Evolutionary conservation across 495 filamentous ascomycete species (phyloP).

Genomic region (Penicilliopsis zonata): DNA sequence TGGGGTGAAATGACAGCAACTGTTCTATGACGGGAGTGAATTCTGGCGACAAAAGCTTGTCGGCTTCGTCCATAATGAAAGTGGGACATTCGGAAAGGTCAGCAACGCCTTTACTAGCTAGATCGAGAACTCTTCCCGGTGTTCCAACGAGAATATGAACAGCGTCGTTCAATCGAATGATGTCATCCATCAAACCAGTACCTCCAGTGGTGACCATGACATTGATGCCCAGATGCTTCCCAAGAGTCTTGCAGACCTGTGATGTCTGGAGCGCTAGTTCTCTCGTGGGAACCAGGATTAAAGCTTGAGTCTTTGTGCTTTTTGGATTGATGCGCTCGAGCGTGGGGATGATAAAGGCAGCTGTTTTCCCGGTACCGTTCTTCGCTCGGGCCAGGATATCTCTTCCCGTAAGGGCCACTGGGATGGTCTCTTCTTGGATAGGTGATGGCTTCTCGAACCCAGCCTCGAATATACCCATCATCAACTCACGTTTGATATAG

Average conservation of each 20-base stretch:
- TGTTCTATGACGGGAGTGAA: constrained; percentile 97
- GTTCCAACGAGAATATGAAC: constrained; percentile 98
- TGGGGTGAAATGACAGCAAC: constrained; percentile 82
- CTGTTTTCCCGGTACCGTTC: constrained; percentile 97
- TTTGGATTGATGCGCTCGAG: constrained; percentile 94
- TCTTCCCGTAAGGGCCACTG: constrained; percentile 85
- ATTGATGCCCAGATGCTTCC: constrained; percentile 92
- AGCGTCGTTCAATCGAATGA: constrained; percentile 83
- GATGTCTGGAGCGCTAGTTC: constrained; percentile 98
- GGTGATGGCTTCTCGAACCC: constrained; percentile 98
- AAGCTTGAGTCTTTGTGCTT: constrained; percentile 83
- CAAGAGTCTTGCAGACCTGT: constrained; percentile 95
- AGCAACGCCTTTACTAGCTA: constrained; percentile 88
- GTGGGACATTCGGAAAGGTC: constrained; percentile 94
- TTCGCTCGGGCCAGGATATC: constrained; percentile 96
- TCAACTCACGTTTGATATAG: constrained; percentile 78
- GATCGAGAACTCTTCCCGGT: constrained; percentile 85
- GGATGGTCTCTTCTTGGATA: constrained; percentile 98
- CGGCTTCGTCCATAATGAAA: constrained; percentile 98
- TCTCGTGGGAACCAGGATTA: constrained; percentile 92
- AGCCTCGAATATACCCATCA: constrained; percentile 99
- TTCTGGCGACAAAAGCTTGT: constrained; percentile 91
- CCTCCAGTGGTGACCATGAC: constrained; percentile 99
- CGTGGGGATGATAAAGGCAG: constrained; percentile 92
- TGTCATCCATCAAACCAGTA: constrained; percentile 89